Evolutionary conservation across 2,329 filamentous ascomycete genomes (phyloP).

Genomic region (Cercospora citrullina): DNA sequence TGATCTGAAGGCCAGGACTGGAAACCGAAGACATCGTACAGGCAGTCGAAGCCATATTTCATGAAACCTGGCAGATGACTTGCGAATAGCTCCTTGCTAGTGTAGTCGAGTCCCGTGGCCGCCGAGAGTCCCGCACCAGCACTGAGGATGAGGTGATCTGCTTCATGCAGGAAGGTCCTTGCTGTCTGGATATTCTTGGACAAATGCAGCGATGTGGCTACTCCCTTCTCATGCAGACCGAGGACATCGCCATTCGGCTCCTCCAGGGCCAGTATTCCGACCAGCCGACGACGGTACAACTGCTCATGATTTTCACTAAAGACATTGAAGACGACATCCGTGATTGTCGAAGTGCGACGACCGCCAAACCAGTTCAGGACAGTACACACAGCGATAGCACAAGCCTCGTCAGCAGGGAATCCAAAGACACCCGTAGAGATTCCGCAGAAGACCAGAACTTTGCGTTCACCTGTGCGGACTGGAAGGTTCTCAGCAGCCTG

Average conservation of each 20-base stretch:
- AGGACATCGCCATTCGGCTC: no score
- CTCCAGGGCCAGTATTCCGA: neutral
- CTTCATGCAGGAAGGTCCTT: neutral
- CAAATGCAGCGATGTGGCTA: no score
- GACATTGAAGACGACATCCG: neutral
- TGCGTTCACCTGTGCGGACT: neutral
- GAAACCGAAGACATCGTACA: neutral
- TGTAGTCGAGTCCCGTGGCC: neutral
- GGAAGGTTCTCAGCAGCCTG: neutral
- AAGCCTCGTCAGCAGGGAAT: neutral
- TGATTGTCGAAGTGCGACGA: neutral
- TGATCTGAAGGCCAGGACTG: neutral
- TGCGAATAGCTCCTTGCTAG: neutral
- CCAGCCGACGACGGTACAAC: neutral
- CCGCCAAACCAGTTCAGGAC: neutral
- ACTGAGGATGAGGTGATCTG: neutral
- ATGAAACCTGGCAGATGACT: neutral
- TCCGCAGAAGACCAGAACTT: neutral
- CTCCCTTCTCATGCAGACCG: no score
- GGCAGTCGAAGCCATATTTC: neutral
- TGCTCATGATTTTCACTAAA: neutral
- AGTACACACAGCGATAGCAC: neutral
- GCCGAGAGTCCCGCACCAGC: neutral
- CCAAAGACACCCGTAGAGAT: neutral
- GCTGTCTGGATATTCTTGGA: neutral